Evolutionary conservation across 805 yeast species (phyloP), one percentile per base, ranked within the genome.

Genomic region (Zygosaccharomyces bailii): DNA sequence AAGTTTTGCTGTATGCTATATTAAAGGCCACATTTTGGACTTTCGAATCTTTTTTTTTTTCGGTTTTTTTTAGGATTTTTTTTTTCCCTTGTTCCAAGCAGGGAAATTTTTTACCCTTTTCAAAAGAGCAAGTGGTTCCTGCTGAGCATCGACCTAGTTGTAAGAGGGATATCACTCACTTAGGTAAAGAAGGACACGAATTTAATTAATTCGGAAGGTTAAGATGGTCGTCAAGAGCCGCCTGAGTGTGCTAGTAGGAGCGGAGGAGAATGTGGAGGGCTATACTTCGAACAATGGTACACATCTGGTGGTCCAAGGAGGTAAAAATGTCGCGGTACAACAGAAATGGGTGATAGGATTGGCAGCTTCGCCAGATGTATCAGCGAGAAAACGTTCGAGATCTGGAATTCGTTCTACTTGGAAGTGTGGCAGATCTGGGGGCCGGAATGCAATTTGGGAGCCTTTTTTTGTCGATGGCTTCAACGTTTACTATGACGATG

Each of bases 211-310:
- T 27, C 11, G 20, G 7, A 25, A 19, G 24, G 13, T 20, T 27
- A 25, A 38, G 34, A 42, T 48, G 50, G 39, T 24, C 11, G 36
- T 43, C 35, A 44, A 52, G 54, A 43, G 50, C 36, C 52, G 52
- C 7, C 24, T 55, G 7, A 48, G 62, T 1, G 50, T 57, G 19
- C 44, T 60, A 3, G 55, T 50, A 25, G 43, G 40, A 8, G 33
- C 43, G 2, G 45, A 51, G 7, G 59, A 55, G 14, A 46, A 46
- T 14, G 34, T 57, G 5, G 51, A 46, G 3, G 24, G 35, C 2
- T 42, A 45, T 19, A 37, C 51, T 23, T 20, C 38, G 3, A 29
- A 37, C 19, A 51, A 50, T 34, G 59, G 49, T 18, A 46, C 50
- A 5, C 51, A 48, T 41, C 24, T 60, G n/a, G 42, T 39, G 7